Evolutionary conservation across 257 asterid species (phyloP).

Genomic region (Capsicum pubescens): DNA sequence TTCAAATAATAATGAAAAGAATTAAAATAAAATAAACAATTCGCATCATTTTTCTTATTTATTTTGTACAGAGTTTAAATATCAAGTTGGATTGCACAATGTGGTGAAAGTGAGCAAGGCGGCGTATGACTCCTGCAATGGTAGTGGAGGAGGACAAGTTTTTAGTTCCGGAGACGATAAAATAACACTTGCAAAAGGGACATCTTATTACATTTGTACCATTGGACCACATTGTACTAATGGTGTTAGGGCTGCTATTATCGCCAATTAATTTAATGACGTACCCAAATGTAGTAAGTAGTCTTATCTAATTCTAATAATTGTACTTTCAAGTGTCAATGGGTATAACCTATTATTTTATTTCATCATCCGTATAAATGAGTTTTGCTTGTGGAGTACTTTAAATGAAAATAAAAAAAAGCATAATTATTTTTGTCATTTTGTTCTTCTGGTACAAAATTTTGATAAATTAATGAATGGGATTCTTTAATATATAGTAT

Average conservation of each 20-base stretch:
- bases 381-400: neutral
- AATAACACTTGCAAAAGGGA: neutral
- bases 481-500: too few species aligned
- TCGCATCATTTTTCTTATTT: neutral
- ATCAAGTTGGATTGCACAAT: neutral
- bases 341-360: neutral
- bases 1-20: neutral
- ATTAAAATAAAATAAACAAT: neutral
- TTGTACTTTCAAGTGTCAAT: neutral
- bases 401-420: neutral
- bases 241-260: neutral
- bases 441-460: too few species aligned
- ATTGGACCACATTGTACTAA: neutral
- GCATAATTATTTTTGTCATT: neutral
- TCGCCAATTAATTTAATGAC: neutral
- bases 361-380: neutral
- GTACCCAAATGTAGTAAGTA: neutral
- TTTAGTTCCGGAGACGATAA: neutral
- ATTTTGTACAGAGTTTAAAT: neutral
- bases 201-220: neutral
- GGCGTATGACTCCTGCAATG: neutral
- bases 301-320: neutral
- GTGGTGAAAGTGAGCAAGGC: neutral
- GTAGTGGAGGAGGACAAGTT: slow-evolving; percentile 12
- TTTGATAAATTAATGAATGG: too few species aligned